Evolutionary conservation across 768 basidiomycete species (phyloP).

Genomic region (Leccinum imitatum): DNA sequence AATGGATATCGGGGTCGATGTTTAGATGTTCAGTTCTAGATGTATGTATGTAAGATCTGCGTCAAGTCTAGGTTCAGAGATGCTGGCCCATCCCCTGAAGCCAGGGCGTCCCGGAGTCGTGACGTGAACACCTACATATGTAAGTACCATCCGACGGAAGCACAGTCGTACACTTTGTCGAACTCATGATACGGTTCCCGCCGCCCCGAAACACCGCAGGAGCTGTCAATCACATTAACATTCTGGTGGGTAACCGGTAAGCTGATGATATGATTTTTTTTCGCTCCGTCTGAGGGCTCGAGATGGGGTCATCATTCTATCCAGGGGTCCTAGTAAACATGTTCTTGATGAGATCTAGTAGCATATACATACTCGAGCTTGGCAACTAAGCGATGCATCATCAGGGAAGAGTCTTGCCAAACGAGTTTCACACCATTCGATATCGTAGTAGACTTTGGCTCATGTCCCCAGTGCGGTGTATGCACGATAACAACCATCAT

Average conservation of each 20-base stretch:
- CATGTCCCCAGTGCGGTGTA: not conserved
- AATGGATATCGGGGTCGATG: too few relatives aligned
- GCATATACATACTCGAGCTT: not conserved
- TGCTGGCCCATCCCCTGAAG: not conserved
- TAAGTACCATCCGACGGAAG: not conserved
- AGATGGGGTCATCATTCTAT: not conserved
- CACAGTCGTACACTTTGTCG: not conserved
- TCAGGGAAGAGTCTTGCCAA: not conserved
- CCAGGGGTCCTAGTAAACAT: not conserved
- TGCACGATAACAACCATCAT: not conserved
- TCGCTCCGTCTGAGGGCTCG: too few relatives aligned
- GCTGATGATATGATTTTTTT: too few relatives aligned
- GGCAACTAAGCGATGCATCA: not conserved
- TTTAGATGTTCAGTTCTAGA: too few relatives aligned
- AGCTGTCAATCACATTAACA: too few relatives aligned
- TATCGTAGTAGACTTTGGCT: not conserved
- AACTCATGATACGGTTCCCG: too few relatives aligned
- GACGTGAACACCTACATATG: not conserved
- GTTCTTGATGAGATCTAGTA: not conserved
- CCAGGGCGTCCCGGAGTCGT: not conserved
- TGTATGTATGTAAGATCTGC: too few relatives aligned
- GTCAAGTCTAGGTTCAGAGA: too few relatives aligned
- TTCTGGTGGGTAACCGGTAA: too few relatives aligned
- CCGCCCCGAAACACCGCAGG: too few relatives aligned
- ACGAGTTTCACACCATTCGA: not conserved